Base-by-base conservation (phyloP, 257 asterid species). In the Phtheirospermum japonicum region DNA sequence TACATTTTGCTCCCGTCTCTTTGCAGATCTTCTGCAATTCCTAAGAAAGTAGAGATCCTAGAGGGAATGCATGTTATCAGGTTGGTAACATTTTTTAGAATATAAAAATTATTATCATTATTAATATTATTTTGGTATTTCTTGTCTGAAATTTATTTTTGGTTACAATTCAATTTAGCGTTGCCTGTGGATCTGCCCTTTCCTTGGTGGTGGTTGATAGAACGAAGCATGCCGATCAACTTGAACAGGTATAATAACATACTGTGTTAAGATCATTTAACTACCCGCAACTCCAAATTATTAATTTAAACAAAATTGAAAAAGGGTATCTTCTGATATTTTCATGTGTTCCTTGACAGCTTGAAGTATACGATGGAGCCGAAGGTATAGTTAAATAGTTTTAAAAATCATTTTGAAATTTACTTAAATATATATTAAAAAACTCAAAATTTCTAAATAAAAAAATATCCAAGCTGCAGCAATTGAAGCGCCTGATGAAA, bases 61-160 rank as follows among this genome's bases (percentile, higher is more conserved):
- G 97, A 93, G 69, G 99, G 96, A 58, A 89, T 89, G 97, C 95
- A 87, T 68, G 90, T 89, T 66, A 66, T 89, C 70, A 76, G 94
- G 99, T 93, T 57, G 26, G 84, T 76, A 43, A 53, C 62, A 14
- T 58, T 31, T 40, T n/a, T 46, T 18, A 4, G 31, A 39, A 19
- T 50, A 36, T 39, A 13, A 11, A 11, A 51, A 40, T 63, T 55
- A n/a, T 62, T 36, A 36, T 36, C 53, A 4, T 48, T 48, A 7
- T 43, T 43, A 3, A 5, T 11, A 7, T 23, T 11, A 7, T 23
- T 30, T 19, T 1, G 14, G 16, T 40, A 57, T 37, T 3, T 58
- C 20, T 42, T 57, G 18, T 20, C 12, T 58, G 59, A 42, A 37
- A 40, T 71, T 73, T 40, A 50, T 58, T 12, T 34, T 49, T 28